Evolutionary conservation across 169 alveolate species (phyloP).

Genomic region (Theileria parva): DNA sequence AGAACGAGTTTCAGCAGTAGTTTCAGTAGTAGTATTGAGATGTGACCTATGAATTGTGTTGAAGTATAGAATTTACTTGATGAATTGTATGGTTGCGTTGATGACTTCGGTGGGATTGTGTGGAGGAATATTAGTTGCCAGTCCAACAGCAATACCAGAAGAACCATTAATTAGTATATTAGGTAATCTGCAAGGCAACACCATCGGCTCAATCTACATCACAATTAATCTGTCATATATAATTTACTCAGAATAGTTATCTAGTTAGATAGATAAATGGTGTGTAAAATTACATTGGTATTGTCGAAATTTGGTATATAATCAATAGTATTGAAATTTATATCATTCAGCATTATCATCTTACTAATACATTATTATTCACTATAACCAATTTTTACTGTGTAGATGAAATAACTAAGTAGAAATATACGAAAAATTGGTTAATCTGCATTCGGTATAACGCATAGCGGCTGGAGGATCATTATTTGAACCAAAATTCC

Average conservation of each 20-base stretch:
- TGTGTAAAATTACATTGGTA: conserved; percentile 62
- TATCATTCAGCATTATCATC: conserved; percentile 68
- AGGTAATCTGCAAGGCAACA: conserved; percentile 79
- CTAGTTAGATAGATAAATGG: background rate
- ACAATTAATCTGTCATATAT: background rate
- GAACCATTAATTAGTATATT: conserved; percentile 78
- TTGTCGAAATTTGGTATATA: conserved; percentile 80
- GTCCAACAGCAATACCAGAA: conserved; percentile 84
- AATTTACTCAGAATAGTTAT: background rate
- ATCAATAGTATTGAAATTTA: conserved; percentile 70
- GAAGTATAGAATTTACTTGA: conserved; percentile 18
- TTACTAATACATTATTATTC: conserved; percentile 51
- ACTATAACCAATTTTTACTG: background rate
- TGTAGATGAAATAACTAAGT: background rate
- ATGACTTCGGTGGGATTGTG: conserved; percentile 79
- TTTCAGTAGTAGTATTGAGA: too few species aligned
- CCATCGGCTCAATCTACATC: conserved; percentile 75
- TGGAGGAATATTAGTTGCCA: conserved; percentile 82
- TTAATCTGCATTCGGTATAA: conserved; percentile 81
- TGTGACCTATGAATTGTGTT: background rate
- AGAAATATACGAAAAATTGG: conserved; percentile 14
- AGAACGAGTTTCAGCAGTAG: too few species aligned
- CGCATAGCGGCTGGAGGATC: conserved; percentile 87
- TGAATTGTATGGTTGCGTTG: conserved; percentile 66
- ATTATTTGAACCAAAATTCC: conserved; percentile 83